phyloP scores from a whole-genome alignment of 352 stramenopile species.

The Blastocystis sp. region DNA sequence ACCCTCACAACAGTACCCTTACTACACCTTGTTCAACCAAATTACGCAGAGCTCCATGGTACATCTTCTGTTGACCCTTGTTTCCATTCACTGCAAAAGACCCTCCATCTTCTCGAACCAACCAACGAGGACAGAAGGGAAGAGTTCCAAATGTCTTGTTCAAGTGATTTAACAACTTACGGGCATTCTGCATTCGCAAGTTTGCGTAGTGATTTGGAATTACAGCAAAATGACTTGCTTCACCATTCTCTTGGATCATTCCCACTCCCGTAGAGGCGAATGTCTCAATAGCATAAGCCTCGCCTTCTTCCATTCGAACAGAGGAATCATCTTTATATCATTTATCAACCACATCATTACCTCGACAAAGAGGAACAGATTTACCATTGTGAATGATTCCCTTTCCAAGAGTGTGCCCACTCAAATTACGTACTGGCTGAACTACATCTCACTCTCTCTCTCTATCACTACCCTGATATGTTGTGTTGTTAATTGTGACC shows the following conservation, averaged over 20 bases:
- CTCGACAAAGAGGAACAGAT: slow-evolving; percentile 92
- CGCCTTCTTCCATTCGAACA: slow-evolving; percentile 93
- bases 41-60: slow-evolving; percentile 93
- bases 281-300: slow-evolving; percentile 95
- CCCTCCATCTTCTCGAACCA: slow-evolving; percentile 92
- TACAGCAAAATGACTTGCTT: slow-evolving; percentile 68
- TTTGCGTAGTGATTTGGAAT: slow-evolving; percentile 84
- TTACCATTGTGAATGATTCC: slow-evolving; percentile 95
- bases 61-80: slow-evolving; percentile 94
- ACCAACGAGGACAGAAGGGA: slow-evolving; percentile 91
- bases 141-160: slow-evolving; percentile 98
- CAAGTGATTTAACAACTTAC: slow-evolving; percentile 92
- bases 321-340: slow-evolving; percentile 74
- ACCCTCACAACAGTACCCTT: not conserved
- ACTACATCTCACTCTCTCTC: not conserved
- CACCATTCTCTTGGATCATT: slow-evolving; percentile 69
- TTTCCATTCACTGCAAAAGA: slow-evolving; percentile 83
- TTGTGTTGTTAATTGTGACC: slow-evolving; percentile 90
- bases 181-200: slow-evolving; percentile 83
- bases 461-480: slow-evolving; percentile 86
- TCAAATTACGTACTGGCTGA: slow-evolving; percentile 86
- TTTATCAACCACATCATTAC: slow-evolving; percentile 68
- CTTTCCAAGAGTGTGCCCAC: slow-evolving; percentile 92
- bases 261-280: slow-evolving; percentile 84
- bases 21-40: slow-evolving; percentile 93